Percentiles rank a stretch among this genome's conserved stretches.
Conservation (phyloP, 2,329 filamentous ascomycete genomes). For the Sarocladium strictum region DNA sequence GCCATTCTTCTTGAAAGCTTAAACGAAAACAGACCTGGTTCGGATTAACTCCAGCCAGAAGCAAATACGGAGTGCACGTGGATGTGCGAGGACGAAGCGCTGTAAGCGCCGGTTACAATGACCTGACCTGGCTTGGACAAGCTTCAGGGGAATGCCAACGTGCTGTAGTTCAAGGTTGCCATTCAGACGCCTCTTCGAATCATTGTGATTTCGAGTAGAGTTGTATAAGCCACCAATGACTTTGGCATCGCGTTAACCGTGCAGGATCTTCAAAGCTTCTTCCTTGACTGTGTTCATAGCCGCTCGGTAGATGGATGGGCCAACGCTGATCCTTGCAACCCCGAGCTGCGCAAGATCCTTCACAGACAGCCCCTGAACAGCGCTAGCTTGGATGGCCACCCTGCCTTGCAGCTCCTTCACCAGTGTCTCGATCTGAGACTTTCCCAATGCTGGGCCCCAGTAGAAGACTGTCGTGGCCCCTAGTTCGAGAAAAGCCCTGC, state of each 20-base stretch:
- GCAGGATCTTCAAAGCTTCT: slow-evolving; percentile 25
- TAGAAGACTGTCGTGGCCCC: slow-evolving; percentile 56
- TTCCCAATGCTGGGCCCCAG: slow-evolving; percentile 48
- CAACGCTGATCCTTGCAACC: slow-evolving; percentile 50
- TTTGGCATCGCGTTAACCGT: slow-evolving; percentile 10
- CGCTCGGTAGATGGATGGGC: slow-evolving; percentile 37
- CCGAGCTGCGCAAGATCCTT: slow-evolving; percentile 40
- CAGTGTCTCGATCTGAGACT: slow-evolving; percentile 30
- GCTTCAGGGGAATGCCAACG: too few species aligned
- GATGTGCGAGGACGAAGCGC: too few species aligned
- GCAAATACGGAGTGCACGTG: too few species aligned
- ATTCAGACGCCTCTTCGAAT: too few species aligned
- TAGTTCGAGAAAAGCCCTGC: slow-evolving; percentile 49
- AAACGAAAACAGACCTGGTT: too few species aligned
- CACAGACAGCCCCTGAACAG: slow-evolving; percentile 34
- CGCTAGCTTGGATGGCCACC: slow-evolving; percentile 36
- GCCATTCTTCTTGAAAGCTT: too few species aligned
- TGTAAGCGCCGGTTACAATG: too few species aligned
- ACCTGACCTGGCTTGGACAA: too few species aligned
- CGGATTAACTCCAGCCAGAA: too few species aligned
- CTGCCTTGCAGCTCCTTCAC: slow-evolving; percentile 42
- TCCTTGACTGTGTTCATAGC: slow-evolving; percentile 33
- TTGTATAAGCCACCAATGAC: too few species aligned
- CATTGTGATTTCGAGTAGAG: too few species aligned
- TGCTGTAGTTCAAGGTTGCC: too few species aligned